phyloP scores from a whole-genome alignment of 441 rosid genomes.

The Aleurites moluccanus region DNA sequence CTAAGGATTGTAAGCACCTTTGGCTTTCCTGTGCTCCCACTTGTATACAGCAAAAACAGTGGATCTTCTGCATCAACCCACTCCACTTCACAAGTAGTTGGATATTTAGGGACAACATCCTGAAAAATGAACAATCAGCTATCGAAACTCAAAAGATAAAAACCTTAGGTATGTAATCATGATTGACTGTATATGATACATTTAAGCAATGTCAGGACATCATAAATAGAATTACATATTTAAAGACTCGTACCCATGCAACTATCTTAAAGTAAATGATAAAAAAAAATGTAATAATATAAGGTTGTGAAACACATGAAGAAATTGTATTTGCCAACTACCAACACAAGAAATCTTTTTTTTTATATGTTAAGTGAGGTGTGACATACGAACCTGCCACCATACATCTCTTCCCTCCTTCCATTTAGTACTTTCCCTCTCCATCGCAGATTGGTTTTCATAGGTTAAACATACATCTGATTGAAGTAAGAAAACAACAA shows the following conservation, averaged over 20 bases:
- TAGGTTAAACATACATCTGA: conserved; percentile 80
- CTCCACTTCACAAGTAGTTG: conserved; percentile 80
- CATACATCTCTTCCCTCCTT: conserved; percentile 79
- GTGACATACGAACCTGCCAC: conserved; percentile 77
- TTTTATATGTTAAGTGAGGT: background rate
- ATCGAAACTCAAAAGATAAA: conserved; percentile 19
- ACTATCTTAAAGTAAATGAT: background rate
- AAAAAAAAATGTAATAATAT: too few relatives aligned
- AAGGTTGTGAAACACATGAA: background rate
- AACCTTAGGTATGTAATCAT: background rate
- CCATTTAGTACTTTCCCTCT: conserved; percentile 82
- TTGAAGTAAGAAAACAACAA: conserved; percentile 20
- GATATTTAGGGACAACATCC: conserved; percentile 82
- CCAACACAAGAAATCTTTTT: background rate
- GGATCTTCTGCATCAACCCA: conserved; percentile 99
- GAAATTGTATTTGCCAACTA: background rate
- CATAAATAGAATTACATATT: background rate
- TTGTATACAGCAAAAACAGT: conserved; percentile 89
- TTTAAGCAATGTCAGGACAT: background rate
- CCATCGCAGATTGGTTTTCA: conserved; percentile 67
- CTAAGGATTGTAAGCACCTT: conserved; percentile 49
- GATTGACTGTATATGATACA: conserved; percentile 9
- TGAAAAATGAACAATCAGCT: conserved; percentile 29
- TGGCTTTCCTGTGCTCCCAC: conserved; percentile 99
- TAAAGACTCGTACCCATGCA: background rate